Evolutionary conservation across 768 basidiomycete species (phyloP).

Genomic region (Lentinula edodes): DNA sequence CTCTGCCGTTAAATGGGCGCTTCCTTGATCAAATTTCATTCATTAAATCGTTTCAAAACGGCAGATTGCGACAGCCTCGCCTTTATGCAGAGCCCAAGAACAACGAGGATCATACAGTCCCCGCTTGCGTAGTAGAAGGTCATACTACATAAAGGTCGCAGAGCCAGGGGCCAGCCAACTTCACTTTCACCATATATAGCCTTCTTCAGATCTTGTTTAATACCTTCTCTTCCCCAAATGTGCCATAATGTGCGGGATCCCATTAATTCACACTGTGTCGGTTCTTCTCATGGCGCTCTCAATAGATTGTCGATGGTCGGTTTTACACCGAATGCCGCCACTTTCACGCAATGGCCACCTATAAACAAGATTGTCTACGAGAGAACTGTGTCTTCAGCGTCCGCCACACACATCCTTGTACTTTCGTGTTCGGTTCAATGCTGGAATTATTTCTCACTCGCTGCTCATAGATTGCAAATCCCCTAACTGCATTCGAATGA

Average conservation of each 20-base stretch:
- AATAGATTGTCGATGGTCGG: slow-evolving; percentile 71
- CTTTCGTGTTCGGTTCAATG: not conserved
- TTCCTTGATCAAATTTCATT: not conserved
- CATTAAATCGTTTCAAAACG: slow-evolving; percentile 8
- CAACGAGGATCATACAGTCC: slow-evolving; percentile 40
- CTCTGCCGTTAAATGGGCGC: not conserved
- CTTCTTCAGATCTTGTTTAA: slow-evolving; percentile 8
- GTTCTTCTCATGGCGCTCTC: slow-evolving; percentile 5
- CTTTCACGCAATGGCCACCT: slow-evolving; percentile 69
- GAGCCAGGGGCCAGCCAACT: slow-evolving; percentile 6
- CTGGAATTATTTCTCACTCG: not conserved
- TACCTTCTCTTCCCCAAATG: slow-evolving; percentile 31
- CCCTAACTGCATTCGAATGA: slow-evolving; percentile 51
- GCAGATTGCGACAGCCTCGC: slow-evolving; percentile 37
- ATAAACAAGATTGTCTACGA: slow-evolving; percentile 58
- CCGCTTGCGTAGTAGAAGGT: slow-evolving; percentile 14
- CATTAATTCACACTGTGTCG: not conserved
- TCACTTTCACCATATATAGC: slow-evolving; percentile 11
- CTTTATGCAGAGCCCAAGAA: slow-evolving; percentile 22
- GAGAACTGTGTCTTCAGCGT: slow-evolving; percentile 67
- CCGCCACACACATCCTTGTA: slow-evolving; percentile 57
- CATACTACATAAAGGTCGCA: not conserved
- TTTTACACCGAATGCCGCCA: slow-evolving; percentile 66
- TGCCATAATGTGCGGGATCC: slow-evolving; percentile 62
- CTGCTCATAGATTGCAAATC: slow-evolving; percentile 46